Percentiles rank a stretch among this genome's conserved stretches.
These are phyloP conservation scores for Vickermania spadyakhi DNA, from an alignment of 208 protist species.

Conservation along the genomic window DNA sequence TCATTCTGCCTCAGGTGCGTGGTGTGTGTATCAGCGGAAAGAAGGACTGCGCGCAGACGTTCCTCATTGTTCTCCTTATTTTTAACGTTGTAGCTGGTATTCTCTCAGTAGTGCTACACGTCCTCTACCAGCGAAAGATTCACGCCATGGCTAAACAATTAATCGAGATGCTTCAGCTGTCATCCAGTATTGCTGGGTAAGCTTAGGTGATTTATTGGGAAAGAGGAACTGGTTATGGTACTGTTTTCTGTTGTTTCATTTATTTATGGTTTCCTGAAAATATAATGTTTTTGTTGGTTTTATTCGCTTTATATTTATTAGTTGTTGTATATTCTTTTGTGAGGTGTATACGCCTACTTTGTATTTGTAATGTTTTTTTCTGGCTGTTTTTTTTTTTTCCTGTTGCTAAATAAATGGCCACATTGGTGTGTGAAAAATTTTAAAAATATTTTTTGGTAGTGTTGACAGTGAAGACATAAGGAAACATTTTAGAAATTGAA, in stretches of 20 bases:
- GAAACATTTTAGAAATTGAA: too few species aligned
- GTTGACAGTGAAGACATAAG: too few species aligned
- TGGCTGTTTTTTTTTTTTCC: too few species aligned
- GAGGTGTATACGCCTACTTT: too few species aligned
- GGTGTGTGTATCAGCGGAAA: constrained; percentile 13
- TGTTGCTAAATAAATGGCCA: too few species aligned
- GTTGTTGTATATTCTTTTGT: constrained; percentile 11
- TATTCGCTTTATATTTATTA: constrained; percentile 5
- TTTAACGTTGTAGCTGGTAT: constrained; percentile 9
- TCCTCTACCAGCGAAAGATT: constrained; percentile 8
- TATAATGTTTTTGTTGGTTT: constrained; percentile 1
- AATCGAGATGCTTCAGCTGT: constrained; percentile 4
- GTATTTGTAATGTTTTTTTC: too few species aligned
- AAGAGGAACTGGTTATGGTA: too few species aligned
- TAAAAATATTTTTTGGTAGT: too few species aligned
- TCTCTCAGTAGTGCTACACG: constrained; percentile 10
- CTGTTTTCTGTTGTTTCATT: neutral
- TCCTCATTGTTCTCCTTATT: constrained; percentile 16
- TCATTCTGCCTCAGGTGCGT: constrained; percentile 1
- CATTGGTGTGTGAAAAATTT: too few species aligned
- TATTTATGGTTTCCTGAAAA: constrained; percentile 3
- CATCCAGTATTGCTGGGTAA: too few species aligned
- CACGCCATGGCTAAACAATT: neutral
- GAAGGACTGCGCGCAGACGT: constrained; percentile 9
- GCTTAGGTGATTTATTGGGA: too few species aligned